A percentile compares a stretch with the other conserved stretches of the same genome.
Conservation (phyloP, 176 grass and related monocot genomes). For the Oryza meyeriana region DNA sequence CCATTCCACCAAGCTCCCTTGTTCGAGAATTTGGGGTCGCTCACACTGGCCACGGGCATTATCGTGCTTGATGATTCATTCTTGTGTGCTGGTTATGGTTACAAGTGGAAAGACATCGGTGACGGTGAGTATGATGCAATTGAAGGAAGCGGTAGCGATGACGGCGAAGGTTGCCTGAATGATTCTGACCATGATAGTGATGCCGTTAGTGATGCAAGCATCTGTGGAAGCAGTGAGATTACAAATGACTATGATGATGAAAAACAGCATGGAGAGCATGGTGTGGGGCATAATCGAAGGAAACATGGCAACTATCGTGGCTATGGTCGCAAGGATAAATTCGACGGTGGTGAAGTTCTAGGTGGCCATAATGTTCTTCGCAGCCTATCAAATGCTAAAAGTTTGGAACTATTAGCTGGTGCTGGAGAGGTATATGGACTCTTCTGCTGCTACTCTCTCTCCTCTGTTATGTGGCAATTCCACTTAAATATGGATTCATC, state of each 20-base stretch:
- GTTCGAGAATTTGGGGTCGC: not conserved
- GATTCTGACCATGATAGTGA: not conserved
- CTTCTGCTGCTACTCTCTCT: not conserved
- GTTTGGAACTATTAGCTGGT: slow-evolving; percentile 33
- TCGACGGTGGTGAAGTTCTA: not conserved
- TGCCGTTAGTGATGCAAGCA: not conserved
- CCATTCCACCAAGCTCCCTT: not conserved
- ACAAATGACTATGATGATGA: not conserved
- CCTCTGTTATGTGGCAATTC: not conserved
- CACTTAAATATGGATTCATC: too few species aligned
- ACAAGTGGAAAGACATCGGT: not conserved
- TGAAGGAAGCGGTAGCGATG: not conserved
- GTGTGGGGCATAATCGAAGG: not conserved
- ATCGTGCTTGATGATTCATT: slow-evolving; percentile 6
- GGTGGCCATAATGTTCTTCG: slow-evolving; percentile 11
- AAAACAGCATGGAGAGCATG: not conserved
- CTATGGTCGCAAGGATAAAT: not conserved
- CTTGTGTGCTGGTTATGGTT: not conserved
- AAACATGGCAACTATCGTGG: not conserved
- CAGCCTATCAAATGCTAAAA: slow-evolving; percentile 20
- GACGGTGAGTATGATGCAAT: too few species aligned
- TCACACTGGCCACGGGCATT: not conserved
- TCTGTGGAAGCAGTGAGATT: slow-evolving; percentile 22
- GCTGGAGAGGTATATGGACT: slow-evolving; percentile 1
- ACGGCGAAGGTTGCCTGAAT: not conserved